Base-by-base conservation (phyloP, 225 moss, liverwort and hornwort species). In the Ulota crispa region DNA sequence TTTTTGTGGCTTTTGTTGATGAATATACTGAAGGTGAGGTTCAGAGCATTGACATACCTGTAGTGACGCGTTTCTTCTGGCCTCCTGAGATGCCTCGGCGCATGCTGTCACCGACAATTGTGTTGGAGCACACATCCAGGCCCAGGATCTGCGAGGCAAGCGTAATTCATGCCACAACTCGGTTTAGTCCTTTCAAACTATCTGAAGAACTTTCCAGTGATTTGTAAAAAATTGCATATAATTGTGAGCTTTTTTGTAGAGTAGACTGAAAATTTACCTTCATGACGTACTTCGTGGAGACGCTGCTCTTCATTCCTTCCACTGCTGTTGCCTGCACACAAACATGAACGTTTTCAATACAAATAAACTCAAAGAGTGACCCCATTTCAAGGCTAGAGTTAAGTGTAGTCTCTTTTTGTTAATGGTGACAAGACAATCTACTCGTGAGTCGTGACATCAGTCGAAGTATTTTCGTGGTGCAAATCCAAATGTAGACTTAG, bases 211-310 rank as follows among this genome's bases (percentile, higher is more conserved):
- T 14, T 45, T 45, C 31, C 26, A 3, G 4, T 0, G 11, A 4
- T 43, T 16, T 39, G 10, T 10, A 18, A 5, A 15, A 66, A 56
- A 30, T 19, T 24, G 8, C 30, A 59, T 15, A 36, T 15, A 36
- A 73, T 52, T 37, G 36, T n/a, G 19, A 39, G n/a, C 2, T 4
- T 3, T 47, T 79, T 42, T 23, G 74, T 50, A 72, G 24, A 27
- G 41, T 24, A 31, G 41, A 31, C 28, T 37, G 36, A 62, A n/a
- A 37, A 23, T 73, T 82, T 23, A 92, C 93, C 91, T 94, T 94
- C 83, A 93, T 87, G 30, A 88, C 73, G 78, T 94, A 92, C 32
- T 89, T 89, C 0, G 93, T 90, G 64, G 89, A 78, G 76, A 94
- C 66, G 81, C 89, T 93, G 83, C 91, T 90, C 39, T 87, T 78